Evolutionary conservation across 2,329 filamentous ascomycete species (phyloP), one percentile per base, ranked within the genome.

Genomic region (Arthrinium phaeospermum): DNA sequence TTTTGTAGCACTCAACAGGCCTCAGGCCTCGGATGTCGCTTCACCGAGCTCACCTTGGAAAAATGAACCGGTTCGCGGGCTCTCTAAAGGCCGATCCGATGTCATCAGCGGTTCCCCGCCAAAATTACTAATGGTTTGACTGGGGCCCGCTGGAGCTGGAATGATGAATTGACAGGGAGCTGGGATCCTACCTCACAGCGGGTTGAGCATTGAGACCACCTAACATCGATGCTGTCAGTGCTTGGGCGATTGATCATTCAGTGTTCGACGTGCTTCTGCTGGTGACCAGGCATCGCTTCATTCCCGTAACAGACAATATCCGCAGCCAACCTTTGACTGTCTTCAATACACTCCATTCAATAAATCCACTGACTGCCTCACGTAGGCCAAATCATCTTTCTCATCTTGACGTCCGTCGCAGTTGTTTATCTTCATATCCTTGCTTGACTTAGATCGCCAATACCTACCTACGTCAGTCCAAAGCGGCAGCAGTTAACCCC

Each of bases 251-350:
- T 61, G 53, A 61, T 37, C 37, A 30, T 22, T 37, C 53, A 61
- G 53, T 37, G 53, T 64, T 64, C 57, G 57, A 64, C n/a, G 57
- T n/a, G 57, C 22, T 64, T 64, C 57, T 64, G 34, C 57, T 51
- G 49, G 49, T 27, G 49, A 64, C 27, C 27, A 53, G 57, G 22
- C 57, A 5, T 37, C 30, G 19, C 30, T 41, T 37, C 34, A 24
- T 41, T 64, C 57, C 34, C 4, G 57, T 64, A n/a, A 41, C 34
- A 41, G 57, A 27, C 49, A 51, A 27, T n/a, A 51, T 14, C 13
- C 49, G 24, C 22, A n/a, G 34, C 57, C 57, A 64, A 41, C 57
- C 57, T 41, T 12, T 37, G 57, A 41, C 34, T 41, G 13, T 12
- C 57, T 64, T 41, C 46, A 49, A 49, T 49, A 64, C 30, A 64